Percentiles rank a stretch among this genome's conserved stretches.
phyloP scores from a whole-genome alignment of 2,329 filamentous ascomycete genomes.

The Nemania sp. region DNA sequence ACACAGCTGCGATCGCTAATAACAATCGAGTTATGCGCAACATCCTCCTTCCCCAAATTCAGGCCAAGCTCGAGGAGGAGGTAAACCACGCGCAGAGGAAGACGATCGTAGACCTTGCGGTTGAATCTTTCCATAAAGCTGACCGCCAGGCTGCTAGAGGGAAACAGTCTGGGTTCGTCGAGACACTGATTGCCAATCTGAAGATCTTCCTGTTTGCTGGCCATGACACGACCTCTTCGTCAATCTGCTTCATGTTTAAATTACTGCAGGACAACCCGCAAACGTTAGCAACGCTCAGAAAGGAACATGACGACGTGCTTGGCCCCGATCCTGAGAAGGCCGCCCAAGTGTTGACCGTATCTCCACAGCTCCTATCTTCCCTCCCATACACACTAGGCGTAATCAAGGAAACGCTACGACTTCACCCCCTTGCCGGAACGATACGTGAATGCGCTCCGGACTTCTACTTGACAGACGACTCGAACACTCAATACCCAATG shows the following conservation, averaged over 20 bases:
- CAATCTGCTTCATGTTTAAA: conserved; percentile 30
- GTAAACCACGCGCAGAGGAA: not conserved
- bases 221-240: conserved; percentile 31
- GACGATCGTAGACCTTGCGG: not conserved
- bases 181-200: conserved; percentile 13
- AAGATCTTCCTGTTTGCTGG: conserved; percentile 34
- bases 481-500: not conserved
- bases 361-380: not conserved
- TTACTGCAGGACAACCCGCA: conserved; percentile 24
- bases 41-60: not conserved
- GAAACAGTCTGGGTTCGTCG: not conserved
- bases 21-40: not conserved
- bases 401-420: not conserved
- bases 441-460: not conserved
- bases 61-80: not conserved
- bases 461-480: not conserved
- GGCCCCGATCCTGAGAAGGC: conserved; percentile 12
- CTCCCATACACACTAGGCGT: not conserved
- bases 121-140: not conserved
- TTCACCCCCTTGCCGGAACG: not conserved
- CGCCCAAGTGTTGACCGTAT: not conserved
- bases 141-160: too few relatives aligned
- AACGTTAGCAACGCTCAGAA: conserved; percentile 18
- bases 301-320: conserved; percentile 32
- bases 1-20: not conserved